Base-by-base conservation (phyloP, 345 rosid genomes). In the Zanthoxylum bungeanum region DNA sequence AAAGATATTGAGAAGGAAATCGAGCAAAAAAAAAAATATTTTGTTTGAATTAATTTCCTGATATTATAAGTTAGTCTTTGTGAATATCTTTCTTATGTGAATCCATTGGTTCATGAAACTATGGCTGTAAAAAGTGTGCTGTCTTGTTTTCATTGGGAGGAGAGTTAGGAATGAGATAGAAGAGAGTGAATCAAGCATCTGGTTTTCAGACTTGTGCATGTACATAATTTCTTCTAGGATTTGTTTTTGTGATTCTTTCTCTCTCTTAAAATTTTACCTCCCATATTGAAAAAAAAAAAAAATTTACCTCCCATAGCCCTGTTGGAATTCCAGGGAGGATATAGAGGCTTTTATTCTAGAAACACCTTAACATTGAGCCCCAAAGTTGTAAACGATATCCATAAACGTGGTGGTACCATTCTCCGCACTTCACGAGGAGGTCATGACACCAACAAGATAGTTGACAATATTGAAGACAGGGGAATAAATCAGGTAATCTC, bases 341-440 rank as follows among this genome's bases (percentile, higher is more conserved):
- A 90, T 64, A 85, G 68, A 73, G 97, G 98, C 27, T 94, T 92
- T 75, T 94, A 94, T 79, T 88, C 97, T 10, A 86, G 70, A 76
- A 94, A 87, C 72, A 90, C 95, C 27, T 62, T 81, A 42, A 73
- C 72, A 0, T 82, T 94, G 78, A 92, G 89, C 19, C 92, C 97
- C 74, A 94, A 90, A 82, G 87, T 86, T 67, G 93, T 94, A 61
- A 87, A 90, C 27, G 88, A 92, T 77, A 92, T 94, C 61, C 98
- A 94, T 77, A 94, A 94, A 78, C 91, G 97, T 8, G 95, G 98
- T 66, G 98, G 98, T 49, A 89, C 98, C 40, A 79, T 89, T 76
- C 93, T 94, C 71, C 80, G 79, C 55, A 92, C 97, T 34, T 94
- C 98, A 21, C 81, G 98, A 34, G 98, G 98, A 67, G 97, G 97